Base-by-base conservation (phyloP, 1,139 yeast species). In the Suhomyces yuchorum region DNA sequence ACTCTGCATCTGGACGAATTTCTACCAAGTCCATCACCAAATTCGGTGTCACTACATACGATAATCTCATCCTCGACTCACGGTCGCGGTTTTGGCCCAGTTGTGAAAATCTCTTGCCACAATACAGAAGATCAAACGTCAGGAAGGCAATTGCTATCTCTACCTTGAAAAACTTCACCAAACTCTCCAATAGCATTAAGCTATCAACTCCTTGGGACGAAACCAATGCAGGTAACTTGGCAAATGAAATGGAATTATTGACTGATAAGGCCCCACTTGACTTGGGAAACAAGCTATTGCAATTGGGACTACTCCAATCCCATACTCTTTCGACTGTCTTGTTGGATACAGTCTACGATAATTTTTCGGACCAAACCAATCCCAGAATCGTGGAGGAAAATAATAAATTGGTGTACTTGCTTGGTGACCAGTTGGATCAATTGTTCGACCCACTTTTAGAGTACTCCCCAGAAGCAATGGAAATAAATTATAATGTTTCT, bases 381-480 rank as follows among this genome's bases (percentile, higher is more conserved):
- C 53, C 57, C 12, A 56, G 51, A 18, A 56, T 60, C 14, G 76
- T 84, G n/a, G 88, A 85, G 42, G 71, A 77, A 26, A 91, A 90
- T 62, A 90, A 92, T 59, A 81, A 75, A 50, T 65, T 92, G 26
- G 97, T 91, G 0, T 84, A 77, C 51, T 63, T 85, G 37, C 67
- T 92, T 22, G 98, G 98, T 0, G 85, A 84, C 42, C 97, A 92
- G 64, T 70, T 90, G 43, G 97, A 91, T 55, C 95, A 87, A 56
- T 67, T 92, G 36, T 92, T 92, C 66, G 96, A 92, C 60, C 97
- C 97, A 0, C 68, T 91, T 44, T 77, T 89, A 8, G 97, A 92
- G 63, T 92, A 92, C 63, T 87, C 96, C 0, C 98, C 98, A 0
- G 97, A 92, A 63, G 82, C 84, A 33, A 80, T 96, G 43, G 91